These are phyloP conservation scores for Lippia alba DNA, from an alignment of 305 asterid genomes.

Conservation along the genomic window DNA sequence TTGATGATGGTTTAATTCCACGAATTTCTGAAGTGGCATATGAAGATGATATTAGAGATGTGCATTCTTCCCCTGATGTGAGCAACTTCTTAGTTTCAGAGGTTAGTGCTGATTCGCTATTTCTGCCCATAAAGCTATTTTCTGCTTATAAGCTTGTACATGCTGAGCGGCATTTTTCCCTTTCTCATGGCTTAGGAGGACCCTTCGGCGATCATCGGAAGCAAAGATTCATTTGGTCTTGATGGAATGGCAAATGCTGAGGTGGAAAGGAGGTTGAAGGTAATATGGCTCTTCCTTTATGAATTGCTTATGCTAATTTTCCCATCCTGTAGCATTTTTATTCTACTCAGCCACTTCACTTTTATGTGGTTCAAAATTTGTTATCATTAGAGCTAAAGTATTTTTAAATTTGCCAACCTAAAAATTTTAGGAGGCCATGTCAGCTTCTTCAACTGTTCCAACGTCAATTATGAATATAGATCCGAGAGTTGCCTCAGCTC, in stretches of 20 bases:
- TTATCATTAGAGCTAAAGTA: conserved; percentile 5
- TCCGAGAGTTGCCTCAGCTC: conserved; percentile 47
- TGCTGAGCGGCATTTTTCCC: conserved; percentile 7
- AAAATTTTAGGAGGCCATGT: conserved; percentile 54
- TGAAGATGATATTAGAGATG: conserved; percentile 58
- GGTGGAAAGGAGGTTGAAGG: conserved; percentile 76
- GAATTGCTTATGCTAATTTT: conserved; percentile 6
- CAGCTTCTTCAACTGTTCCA: conserved; percentile 55
- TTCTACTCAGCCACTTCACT: conserved; percentile 5
- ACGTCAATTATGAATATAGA: conserved; percentile 45
- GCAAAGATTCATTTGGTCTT: conserved; percentile 57
- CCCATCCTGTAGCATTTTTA: background rate
- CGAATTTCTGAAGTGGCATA: conserved; percentile 62
- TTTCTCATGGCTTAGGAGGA: conserved; percentile 55
- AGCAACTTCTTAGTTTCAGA: conserved; percentile 68
- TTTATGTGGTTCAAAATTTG: conserved; percentile 3
- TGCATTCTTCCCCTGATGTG: conserved; percentile 66
- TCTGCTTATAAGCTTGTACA: background rate
- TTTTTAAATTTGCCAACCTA: conserved; percentile 17
- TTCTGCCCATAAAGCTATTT: background rate
- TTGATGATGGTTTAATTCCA: conserved; percentile 65
- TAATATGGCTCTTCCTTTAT: conserved; percentile 27
- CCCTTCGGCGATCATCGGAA: conserved; percentile 54
- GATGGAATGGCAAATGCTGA: conserved; percentile 70
- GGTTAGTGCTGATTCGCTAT: conserved; percentile 41